Percentiles rank a stretch among this genome's conserved stretches.
These are phyloP conservation scores for Alliaria petiolata DNA, from an alignment of 345 rosid genomes.

Conservation along the genomic window DNA sequence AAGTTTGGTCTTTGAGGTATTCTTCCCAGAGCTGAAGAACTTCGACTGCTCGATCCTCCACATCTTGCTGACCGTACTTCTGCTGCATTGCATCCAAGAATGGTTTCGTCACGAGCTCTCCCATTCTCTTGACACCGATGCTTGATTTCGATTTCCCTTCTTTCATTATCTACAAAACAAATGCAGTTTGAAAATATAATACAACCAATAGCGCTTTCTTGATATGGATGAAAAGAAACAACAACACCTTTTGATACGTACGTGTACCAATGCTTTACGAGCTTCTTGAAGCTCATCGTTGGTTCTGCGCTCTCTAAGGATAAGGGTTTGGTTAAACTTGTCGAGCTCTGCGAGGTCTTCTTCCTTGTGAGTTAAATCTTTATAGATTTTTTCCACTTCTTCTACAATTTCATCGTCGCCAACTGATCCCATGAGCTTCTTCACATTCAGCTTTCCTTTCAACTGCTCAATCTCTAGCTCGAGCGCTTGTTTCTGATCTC, in stretches of 20 bases:
- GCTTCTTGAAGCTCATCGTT: slow-evolving; percentile 94
- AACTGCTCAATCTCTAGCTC: slow-evolving; percentile 79
- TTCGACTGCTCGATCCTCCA: slow-evolving; percentile 67
- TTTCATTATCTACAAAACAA: slow-evolving; percentile 53
- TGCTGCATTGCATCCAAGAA: slow-evolving; percentile 74
- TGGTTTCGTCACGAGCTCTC: slow-evolving; percentile 79
- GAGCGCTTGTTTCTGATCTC: slow-evolving; percentile 77
- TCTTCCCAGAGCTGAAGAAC: slow-evolving; percentile 88
- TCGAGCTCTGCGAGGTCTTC: slow-evolving; percentile 64
- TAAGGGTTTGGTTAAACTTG: slow-evolving; percentile 69
- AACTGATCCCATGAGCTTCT: slow-evolving; percentile 77
- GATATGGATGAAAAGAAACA: background rate
- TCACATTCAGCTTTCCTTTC: slow-evolving; percentile 69
- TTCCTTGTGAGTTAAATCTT: slow-evolving; percentile 68
- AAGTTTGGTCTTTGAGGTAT: slow-evolving; percentile 77
- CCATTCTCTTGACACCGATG: slow-evolving; percentile 89
- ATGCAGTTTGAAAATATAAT: slow-evolving; percentile 7
- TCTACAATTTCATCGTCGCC: slow-evolving; percentile 58
- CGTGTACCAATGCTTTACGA: slow-evolving; percentile 79
- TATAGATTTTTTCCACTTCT: slow-evolving; percentile 49
- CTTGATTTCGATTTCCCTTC: slow-evolving; percentile 39
- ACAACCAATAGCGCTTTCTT: background rate
- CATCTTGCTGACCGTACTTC: slow-evolving; percentile 64
- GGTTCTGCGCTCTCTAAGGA: slow-evolving; percentile 73
- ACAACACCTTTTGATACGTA: slow-evolving; percentile 25